Percentiles rank a stretch among this genome's conserved stretches.
phyloP scores from a whole-genome alignment of 441 rosid species.

The Populus hybrid region DNA sequence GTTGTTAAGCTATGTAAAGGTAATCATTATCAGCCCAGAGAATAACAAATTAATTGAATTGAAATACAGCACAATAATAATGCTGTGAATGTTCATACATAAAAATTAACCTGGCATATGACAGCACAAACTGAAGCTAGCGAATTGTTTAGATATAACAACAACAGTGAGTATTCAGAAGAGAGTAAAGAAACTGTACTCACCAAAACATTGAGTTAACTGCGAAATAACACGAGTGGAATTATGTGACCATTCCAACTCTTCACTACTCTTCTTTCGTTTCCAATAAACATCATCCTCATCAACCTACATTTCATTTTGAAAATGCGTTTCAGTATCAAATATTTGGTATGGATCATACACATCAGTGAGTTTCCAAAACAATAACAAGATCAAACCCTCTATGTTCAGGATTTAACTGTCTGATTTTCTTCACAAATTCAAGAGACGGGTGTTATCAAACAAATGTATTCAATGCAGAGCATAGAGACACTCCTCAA shows the following conservation, averaged over 20 bases:
- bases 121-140: not conserved
- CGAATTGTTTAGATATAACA: not conserved
- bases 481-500: not conserved
- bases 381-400: not conserved
- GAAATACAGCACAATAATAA: not conserved
- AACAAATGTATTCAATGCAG: not conserved
- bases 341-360: not conserved
- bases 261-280: slow-evolving; percentile 62
- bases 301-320: slow-evolving; percentile 57
- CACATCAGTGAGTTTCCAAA: not conserved
- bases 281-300: slow-evolving; percentile 90
- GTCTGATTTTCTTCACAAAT: not conserved
- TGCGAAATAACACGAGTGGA: slow-evolving; percentile 60
- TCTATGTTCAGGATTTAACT: not conserved
- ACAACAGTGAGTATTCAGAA: slow-evolving; percentile 2
- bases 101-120: not conserved
- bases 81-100: too few species aligned
- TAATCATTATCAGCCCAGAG: not conserved
- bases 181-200: slow-evolving; percentile 35
- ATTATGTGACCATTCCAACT: slow-evolving; percentile 68
- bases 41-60: not conserved
- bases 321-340: slow-evolving; percentile 18
- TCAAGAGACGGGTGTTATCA: not conserved
- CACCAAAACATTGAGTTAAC: slow-evolving; percentile 68
- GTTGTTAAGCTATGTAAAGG: not conserved